Conservation (phyloP, 2,329 filamentous ascomycete species). For the Ophiostoma sp. region DNA sequence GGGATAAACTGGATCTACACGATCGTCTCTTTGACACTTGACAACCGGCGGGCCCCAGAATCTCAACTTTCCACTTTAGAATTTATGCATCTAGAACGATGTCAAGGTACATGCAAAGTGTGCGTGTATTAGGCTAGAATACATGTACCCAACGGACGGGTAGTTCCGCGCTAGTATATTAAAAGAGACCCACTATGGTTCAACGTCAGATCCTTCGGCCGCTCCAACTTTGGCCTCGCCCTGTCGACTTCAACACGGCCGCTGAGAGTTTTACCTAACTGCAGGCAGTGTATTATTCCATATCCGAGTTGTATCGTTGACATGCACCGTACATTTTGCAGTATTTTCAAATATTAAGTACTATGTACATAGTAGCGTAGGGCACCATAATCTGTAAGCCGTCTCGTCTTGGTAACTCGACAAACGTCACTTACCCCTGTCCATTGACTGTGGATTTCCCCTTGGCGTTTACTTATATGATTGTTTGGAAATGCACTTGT, state of each 20-base stretch:
- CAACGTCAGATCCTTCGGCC: constrained; percentile 4
- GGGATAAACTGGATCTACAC: neutral
- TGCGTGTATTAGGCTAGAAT: neutral
- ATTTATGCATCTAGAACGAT: neutral
- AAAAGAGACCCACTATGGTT: neutral
- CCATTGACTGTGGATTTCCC: neutral
- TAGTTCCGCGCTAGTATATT: neutral
- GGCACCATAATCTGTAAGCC: neutral
- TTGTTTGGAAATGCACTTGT: neutral
- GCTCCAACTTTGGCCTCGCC: neutral
- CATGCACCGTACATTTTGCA: neutral
- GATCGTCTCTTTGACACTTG: neutral
- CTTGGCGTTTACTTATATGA: neutral
- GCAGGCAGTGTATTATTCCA: no score
- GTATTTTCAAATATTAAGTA: neutral
- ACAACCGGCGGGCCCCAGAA: neutral
- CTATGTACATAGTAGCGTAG: neutral
- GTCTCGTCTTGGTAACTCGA: neutral
- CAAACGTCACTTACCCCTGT: neutral
- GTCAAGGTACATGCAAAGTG: neutral
- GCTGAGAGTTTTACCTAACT: no score
- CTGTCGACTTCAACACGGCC: neutral
- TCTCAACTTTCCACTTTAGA: neutral
- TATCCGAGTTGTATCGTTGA: no score
- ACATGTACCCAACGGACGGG: neutral